phyloP scores from a whole-genome alignment of 352 stramenopile species.

The Elongisporangium senticosum region DNA sequence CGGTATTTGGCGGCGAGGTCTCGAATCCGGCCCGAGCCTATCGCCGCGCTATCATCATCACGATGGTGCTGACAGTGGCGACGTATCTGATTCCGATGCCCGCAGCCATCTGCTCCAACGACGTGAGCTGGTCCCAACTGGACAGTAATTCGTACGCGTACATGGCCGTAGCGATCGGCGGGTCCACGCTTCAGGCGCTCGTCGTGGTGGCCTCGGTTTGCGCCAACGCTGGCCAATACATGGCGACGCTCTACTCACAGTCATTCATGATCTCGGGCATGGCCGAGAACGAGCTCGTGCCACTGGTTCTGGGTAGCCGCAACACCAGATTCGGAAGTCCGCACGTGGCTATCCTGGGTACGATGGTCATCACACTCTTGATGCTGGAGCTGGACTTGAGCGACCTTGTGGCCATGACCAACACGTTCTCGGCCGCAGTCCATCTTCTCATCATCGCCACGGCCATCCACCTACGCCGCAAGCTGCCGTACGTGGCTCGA shows the following conservation, averaged over 20 bases:
- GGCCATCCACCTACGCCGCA: slow-evolving; percentile 73
- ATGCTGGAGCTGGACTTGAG: slow-evolving; percentile 30
- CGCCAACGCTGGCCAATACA: slow-evolving; percentile 81
- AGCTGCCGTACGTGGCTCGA: slow-evolving; percentile 28
- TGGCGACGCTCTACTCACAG: slow-evolving; percentile 75
- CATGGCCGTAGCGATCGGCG: slow-evolving; percentile 61
- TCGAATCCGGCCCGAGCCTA: slow-evolving; percentile 51
- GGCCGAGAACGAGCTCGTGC: slow-evolving; percentile 73
- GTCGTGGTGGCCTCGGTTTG: slow-evolving; percentile 74
- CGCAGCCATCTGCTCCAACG: slow-evolving; percentile 6
- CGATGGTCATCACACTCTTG: slow-evolving; percentile 6
- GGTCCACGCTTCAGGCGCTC: slow-evolving; percentile 69
- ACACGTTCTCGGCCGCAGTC: slow-evolving; percentile 70
- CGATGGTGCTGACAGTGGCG: neutral
- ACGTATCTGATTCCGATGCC: slow-evolving; percentile 6
- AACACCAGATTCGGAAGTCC: slow-evolving; percentile 14
- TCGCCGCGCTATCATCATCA: slow-evolving; percentile 13
- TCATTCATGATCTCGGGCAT: slow-evolving; percentile 76
- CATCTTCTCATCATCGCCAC: slow-evolving; percentile 76
- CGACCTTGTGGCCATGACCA: slow-evolving; percentile 67
- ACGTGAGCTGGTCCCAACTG: slow-evolving; percentile 51
- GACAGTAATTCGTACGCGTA: slow-evolving; percentile 67
- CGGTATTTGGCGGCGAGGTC: slow-evolving; percentile 74
- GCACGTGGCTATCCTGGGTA: slow-evolving; percentile 15
- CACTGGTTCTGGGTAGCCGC: slow-evolving; percentile 57